Base-by-base conservation (phyloP, 179 eudicot species). In the Monotropa hypopitys region DNA sequence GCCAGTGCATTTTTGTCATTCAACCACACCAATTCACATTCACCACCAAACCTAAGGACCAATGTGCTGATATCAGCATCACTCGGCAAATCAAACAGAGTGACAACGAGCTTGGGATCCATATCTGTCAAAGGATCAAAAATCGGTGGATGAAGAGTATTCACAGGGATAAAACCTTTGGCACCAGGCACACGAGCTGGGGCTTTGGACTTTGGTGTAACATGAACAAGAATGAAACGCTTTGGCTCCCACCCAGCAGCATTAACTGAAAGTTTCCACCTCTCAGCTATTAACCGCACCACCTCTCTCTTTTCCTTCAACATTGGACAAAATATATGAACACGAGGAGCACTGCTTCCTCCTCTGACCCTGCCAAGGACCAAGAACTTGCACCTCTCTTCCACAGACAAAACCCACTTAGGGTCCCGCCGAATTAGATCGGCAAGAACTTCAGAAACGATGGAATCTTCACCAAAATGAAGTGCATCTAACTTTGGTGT, bases 231-330 rank as follows among this genome's bases (percentile, higher is more conserved):
- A 8, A 95, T 71, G 46, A 95, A 95, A 42, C 97, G 88, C 80
- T 87, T 95, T 15, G 99, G 99, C 87, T 95, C 99, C 98, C 99
- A 88, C 47, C 99, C 99, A 67, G 90, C 97, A 72, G 97, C 85
- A 80, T 79, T 90, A 26, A 95, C 76, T 0, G 90, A 47, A 45
- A 95, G 96, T 86, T 95, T 93, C 99, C 99, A 95, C 78, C 99
- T 88, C 81, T 90, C 99, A 7, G 97, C 97, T 76, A 95, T 91
- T 38, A 95, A 77, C 79, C 91, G 87, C 76, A 95, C 88, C 10
- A 92, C 99, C 81, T 95, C 98, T 80, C 97, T 83, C 77, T 93
- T 95, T 54, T 93, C 99, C 80, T 93, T 91, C 63, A 77, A 12
- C 98, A 95, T 95, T 33, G 91, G 87, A 80, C 97, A 93, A 80